Conservation (phyloP, 345 rosid species). For the Aethionema arabicum region DNA sequence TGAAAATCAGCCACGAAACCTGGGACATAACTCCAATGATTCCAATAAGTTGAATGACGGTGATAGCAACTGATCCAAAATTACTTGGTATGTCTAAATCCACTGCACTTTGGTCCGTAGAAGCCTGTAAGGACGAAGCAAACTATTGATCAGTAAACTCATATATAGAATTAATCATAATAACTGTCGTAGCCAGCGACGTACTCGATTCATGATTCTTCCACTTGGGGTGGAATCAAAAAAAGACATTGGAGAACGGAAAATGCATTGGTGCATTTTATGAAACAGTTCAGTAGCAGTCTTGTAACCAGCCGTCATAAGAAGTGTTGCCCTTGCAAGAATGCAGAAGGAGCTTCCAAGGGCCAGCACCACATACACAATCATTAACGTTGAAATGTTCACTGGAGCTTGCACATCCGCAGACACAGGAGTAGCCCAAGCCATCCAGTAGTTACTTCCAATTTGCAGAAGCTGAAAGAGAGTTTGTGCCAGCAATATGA, state of each 20-base stretch:
- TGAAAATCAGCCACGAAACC: constrained; percentile 78
- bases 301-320: constrained; percentile 57
- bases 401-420: constrained; percentile 53
- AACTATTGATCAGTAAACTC: background rate
- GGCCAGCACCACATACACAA: constrained; percentile 58
- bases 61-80: constrained; percentile 47
- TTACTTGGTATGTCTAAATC: constrained; percentile 52
- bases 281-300: constrained; percentile 69
- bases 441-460: constrained; percentile 90
- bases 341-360: constrained; percentile 61
- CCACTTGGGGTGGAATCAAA: constrained; percentile 89
- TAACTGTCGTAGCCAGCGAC: constrained; percentile 19
- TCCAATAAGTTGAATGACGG: constrained; percentile 60
- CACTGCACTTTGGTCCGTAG: constrained; percentile 72
- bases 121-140: constrained; percentile 49
- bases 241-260: constrained; percentile 78
- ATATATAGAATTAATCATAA: background rate
- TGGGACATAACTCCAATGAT: constrained; percentile 76
- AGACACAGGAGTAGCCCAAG: constrained; percentile 73
- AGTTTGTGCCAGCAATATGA: constrained; percentile 59
- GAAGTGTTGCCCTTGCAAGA: constrained; percentile 52
- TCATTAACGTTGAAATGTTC: constrained; percentile 43
- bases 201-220: constrained; percentile 64
- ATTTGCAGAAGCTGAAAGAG: constrained; percentile 69
- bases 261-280: constrained; percentile 63